Conservation (phyloP, 345 rosid genomes). For the Eutrema japonicum region DNA sequence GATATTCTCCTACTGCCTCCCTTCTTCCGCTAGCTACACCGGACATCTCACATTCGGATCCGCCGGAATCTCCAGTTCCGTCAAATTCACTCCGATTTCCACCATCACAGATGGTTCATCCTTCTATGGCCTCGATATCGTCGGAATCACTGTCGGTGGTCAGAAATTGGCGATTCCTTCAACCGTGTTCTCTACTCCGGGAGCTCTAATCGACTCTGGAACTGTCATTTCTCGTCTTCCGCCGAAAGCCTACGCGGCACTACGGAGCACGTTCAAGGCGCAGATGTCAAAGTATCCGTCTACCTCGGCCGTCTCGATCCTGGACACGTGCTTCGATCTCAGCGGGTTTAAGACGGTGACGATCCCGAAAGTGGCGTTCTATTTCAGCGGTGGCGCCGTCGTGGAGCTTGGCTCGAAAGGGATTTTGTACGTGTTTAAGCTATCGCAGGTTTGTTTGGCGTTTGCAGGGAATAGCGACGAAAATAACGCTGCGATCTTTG, state of each 20-base stretch:
- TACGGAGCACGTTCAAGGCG: conserved; percentile 53
- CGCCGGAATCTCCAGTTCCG: conserved; percentile 46
- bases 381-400: conserved; percentile 51
- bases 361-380: conserved; percentile 59
- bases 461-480: conserved; percentile 72
- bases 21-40: conserved; percentile 63
- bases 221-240: conserved; percentile 87
- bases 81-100: conserved; percentile 65
- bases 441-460: conserved; percentile 77
- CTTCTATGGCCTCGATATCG: conserved; percentile 69
- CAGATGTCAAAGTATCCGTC: conserved; percentile 62
- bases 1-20: conserved; percentile 85
- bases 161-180: conserved; percentile 51
- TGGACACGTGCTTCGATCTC: conserved; percentile 84
- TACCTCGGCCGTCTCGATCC: conserved; percentile 58
- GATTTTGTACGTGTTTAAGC: conserved; percentile 46
- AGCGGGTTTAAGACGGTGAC: conserved; percentile 40
- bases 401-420: conserved; percentile 57
- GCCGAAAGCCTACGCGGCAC: conserved; percentile 58
- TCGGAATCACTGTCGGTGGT: conserved; percentile 63
- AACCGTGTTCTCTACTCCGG: conserved; percentile 54
- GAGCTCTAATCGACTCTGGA: conserved; percentile 83
- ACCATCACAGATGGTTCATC: conserved; percentile 45
- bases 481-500: conserved; percentile 55
- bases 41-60: conserved; percentile 80